These are phyloP conservation scores for Cladobotryum protrusum DNA, from an alignment of 2,329 filamentous ascomycete genomes.

Conservation along the genomic window DNA sequence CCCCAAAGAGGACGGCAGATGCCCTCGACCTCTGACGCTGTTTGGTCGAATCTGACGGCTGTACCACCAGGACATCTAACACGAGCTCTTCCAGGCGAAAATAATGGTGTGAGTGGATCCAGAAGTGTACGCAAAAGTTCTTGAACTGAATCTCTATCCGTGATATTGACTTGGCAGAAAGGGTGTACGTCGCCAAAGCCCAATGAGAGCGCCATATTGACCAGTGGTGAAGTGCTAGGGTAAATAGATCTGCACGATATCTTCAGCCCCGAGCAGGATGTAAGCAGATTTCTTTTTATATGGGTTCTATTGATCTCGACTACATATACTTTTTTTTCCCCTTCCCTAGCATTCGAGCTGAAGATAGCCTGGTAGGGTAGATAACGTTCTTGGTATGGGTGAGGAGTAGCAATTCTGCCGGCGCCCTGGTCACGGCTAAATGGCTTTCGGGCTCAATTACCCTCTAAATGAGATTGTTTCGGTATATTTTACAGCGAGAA, in stretches of 20 bases:
- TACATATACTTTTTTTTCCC: too few relatives aligned
- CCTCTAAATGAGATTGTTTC: too few relatives aligned
- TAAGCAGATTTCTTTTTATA: too few relatives aligned
- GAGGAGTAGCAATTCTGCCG: too few relatives aligned
- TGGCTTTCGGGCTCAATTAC: too few relatives aligned
- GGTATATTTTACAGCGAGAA: neutral
- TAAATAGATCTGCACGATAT: too few relatives aligned
- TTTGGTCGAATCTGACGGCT: slow-evolving; percentile 70
- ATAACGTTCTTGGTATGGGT: too few relatives aligned
- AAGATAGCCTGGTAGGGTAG: too few relatives aligned
- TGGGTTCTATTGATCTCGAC: too few relatives aligned
- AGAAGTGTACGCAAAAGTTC: slow-evolving; percentile 57
- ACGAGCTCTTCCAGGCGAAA: slow-evolving; percentile 36
- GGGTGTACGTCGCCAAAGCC: slow-evolving; percentile 50
- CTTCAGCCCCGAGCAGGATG: too few relatives aligned
- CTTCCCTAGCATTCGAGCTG: too few relatives aligned
- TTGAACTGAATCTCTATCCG: slow-evolving; percentile 40
- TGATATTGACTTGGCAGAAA: slow-evolving; percentile 46
- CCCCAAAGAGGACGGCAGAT: slow-evolving; percentile 72
- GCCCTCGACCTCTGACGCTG: slow-evolving; percentile 70
- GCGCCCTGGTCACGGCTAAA: too few relatives aligned
- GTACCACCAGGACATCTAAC: slow-evolving; percentile 57
- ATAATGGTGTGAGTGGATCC: slow-evolving; percentile 64
- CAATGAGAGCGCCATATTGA: slow-evolving; percentile 26
- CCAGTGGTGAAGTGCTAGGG: neutral